Evolutionary conservation across 179 eudicot species (phyloP).

Genomic region (Nepenthes alata): DNA sequence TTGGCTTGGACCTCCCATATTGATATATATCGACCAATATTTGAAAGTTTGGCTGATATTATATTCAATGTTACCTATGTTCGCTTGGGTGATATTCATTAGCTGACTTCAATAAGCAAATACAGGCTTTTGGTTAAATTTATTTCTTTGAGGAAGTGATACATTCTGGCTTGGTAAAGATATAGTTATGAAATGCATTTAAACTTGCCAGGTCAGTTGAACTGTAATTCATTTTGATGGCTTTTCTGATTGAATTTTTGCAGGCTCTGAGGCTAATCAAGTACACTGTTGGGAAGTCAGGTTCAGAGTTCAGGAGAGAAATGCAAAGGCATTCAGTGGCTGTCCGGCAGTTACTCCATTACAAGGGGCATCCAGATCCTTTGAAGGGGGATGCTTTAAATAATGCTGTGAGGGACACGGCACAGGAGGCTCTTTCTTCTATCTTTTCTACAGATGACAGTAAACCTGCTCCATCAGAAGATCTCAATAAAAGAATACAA

Average conservation of each 20-base stretch:
- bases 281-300: conserved; percentile 83
- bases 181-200: too few relatives aligned
- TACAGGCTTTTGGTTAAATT: background rate
- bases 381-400: conserved; percentile 84
- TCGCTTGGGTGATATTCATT: background rate
- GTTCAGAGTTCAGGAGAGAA: conserved; percentile 84
- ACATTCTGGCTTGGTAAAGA: too few relatives aligned
- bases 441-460: conserved; percentile 70
- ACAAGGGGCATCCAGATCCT: conserved; percentile 79
- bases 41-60: too few relatives aligned
- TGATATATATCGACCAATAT: too few relatives aligned
- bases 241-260: background rate
- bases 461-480: conserved; percentile 49
- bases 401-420: conserved; percentile 85
- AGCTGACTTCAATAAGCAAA: background rate
- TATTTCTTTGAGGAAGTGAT: too few relatives aligned
- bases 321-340: conserved; percentile 97
- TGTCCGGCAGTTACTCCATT: conserved; percentile 72
- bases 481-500: conserved; percentile 57
- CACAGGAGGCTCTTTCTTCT: conserved; percentile 82
- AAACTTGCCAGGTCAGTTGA: too few relatives aligned
- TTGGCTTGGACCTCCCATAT: too few relatives aligned
- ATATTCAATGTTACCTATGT: too few relatives aligned
- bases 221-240: background rate
- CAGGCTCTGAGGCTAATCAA: conserved; percentile 86